phyloP scores from a whole-genome alignment of 345 rosid genomes.

The Sonneratia caseolaris region DNA sequence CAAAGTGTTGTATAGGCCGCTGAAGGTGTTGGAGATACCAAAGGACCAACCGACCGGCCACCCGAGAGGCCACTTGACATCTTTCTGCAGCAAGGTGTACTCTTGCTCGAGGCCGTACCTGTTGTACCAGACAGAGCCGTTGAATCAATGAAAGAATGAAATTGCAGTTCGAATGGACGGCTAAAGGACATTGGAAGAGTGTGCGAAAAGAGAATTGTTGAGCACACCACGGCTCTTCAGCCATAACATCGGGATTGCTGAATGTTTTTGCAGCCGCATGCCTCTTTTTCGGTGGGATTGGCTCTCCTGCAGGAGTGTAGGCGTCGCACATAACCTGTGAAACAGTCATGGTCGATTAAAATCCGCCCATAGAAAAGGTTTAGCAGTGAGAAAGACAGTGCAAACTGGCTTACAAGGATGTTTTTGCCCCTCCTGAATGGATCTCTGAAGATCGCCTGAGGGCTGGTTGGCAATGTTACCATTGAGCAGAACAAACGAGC shows the following conservation, averaged over 20 bases:
- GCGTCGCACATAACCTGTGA: constrained; percentile 80
- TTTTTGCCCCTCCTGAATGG: constrained; percentile 65
- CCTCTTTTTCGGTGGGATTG: constrained; percentile 82
- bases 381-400: no score
- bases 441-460: constrained; percentile 41
- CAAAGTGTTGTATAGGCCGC: not conserved
- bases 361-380: not conserved
- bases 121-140: no score
- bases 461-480: constrained; percentile 25
- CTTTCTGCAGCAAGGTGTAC: constrained; percentile 38
- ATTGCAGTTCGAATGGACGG: not conserved
- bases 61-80: constrained; percentile 81
- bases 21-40: constrained; percentile 23
- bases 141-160: not conserved
- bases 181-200: constrained; percentile 24
- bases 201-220: not conserved
- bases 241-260: constrained; percentile 28
- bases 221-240: constrained; percentile 42
- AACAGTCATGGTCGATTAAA: not conserved
- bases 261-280: constrained; percentile 64
- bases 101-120: constrained; percentile 59
- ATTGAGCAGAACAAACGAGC: not conserved
- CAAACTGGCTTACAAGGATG: constrained; percentile 45
- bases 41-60: constrained; percentile 93
- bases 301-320: constrained; percentile 81